Evolutionary conservation across 352 stramenopile species (phyloP).

Genomic region (Globisporangium echinulatum): DNA sequence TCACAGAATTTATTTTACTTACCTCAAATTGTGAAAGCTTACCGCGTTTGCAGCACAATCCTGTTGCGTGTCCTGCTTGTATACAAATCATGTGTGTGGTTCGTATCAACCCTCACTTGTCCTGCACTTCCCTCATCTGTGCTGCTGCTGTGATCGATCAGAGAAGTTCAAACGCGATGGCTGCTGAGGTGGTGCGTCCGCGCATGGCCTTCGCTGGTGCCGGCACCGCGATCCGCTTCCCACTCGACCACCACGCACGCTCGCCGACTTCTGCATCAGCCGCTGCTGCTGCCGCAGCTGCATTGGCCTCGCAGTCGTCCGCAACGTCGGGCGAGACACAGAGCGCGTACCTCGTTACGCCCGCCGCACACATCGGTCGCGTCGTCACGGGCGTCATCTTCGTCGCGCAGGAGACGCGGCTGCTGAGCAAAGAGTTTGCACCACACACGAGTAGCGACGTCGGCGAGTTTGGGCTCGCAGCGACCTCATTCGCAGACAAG

Average conservation of each 20-base stretch:
- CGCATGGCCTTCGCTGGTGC: slow-evolving; percentile 43
- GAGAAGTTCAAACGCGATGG: slow-evolving; percentile 3
- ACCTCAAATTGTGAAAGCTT: not conserved
- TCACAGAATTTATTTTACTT: not conserved
- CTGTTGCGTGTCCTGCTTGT: too few relatives aligned
- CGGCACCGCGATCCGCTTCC: slow-evolving; percentile 41
- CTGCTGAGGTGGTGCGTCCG: slow-evolving; percentile 24
- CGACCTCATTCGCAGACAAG: slow-evolving; percentile 78
- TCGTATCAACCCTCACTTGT: not conserved
- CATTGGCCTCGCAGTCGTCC: too few relatives aligned
- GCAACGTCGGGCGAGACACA: slow-evolving; percentile 9
- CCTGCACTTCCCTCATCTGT: too few relatives aligned
- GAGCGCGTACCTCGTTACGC: slow-evolving; percentile 65
- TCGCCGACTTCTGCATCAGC: slow-evolving; percentile 2
- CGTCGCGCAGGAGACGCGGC: slow-evolving; percentile 29
- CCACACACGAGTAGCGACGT: slow-evolving; percentile 7
- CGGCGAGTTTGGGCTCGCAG: slow-evolving; percentile 45
- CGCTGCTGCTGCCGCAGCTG: not conserved
- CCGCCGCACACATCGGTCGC: slow-evolving; percentile 69
- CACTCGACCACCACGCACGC: slow-evolving; percentile 21
- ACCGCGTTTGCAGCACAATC: too few relatives aligned
- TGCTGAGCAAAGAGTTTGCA: slow-evolving; percentile 25
- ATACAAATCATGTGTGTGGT: not conserved
- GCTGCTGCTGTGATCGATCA: not conserved
- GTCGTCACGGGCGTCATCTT: slow-evolving; percentile 82